These are phyloP conservation scores for Endocarpon pusillum DNA, from an alignment of 495 filamentous ascomycete species.

Conservation along the genomic window DNA sequence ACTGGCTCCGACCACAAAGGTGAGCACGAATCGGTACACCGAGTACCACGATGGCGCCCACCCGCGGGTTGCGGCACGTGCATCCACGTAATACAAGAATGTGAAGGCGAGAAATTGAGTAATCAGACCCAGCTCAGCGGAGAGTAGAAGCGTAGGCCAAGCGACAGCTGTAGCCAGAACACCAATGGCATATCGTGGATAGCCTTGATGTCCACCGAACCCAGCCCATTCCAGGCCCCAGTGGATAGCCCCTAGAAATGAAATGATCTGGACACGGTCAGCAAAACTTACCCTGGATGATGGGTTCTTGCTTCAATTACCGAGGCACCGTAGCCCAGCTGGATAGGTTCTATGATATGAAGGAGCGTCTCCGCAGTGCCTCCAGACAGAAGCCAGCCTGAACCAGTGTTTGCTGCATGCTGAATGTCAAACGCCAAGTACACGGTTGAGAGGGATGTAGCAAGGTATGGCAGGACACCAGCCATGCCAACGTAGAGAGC, in stretches of 20 bases:
- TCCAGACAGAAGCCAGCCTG: conserved; percentile 47
- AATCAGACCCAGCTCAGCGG: conserved; percentile 76
- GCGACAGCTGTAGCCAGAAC: conserved; percentile 69
- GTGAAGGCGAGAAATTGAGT: conserved; percentile 80
- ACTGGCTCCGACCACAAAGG: conserved; percentile 75
- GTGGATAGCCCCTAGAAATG: conserved; percentile 90
- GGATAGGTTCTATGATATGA: conserved; percentile 71
- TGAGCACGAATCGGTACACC: conserved; percentile 89
- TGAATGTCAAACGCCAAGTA: conserved; percentile 72
- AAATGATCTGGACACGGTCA: conserved; percentile 47
- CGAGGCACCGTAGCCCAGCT: conserved; percentile 85
- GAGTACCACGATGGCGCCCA: conserved; percentile 88
- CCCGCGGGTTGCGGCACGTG: conserved; percentile 52
- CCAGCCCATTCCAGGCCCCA: conserved; percentile 78
- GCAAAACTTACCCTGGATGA: neutral
- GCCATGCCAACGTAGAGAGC: conserved; percentile 70
- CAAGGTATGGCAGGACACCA: conserved; percentile 79
- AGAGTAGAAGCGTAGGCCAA: conserved; percentile 84
- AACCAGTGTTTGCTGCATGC: conserved; percentile 37
- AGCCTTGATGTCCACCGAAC: conserved; percentile 54
- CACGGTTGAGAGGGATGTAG: conserved; percentile 74
- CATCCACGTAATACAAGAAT: conserved; percentile 76
- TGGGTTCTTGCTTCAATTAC: conserved; percentile 35
- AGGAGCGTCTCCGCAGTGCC: conserved; percentile 59
- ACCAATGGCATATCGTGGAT: conserved; percentile 67